Evolutionary conservation across 495 filamentous ascomycete genomes (phyloP).

Genomic region (Astrocystis sublimbata): DNA sequence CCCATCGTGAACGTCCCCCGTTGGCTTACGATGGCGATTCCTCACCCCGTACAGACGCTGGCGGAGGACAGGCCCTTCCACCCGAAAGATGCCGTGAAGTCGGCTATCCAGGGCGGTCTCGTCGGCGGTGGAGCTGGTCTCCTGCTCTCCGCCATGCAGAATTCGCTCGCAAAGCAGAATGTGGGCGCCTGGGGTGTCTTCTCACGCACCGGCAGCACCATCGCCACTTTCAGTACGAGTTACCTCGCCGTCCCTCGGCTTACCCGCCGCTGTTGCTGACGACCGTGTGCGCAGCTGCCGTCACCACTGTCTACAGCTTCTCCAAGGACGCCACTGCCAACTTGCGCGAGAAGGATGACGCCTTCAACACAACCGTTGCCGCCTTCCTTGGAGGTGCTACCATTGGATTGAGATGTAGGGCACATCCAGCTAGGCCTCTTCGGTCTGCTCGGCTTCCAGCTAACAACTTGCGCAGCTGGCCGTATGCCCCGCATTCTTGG

Average conservation of each 20-base stretch:
- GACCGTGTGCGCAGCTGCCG: conserved; percentile 58
- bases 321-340: conserved; percentile 48
- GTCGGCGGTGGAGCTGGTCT: conserved; percentile 68
- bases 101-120: conserved; percentile 62
- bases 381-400: conserved; percentile 43
- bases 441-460: neutral
- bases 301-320: conserved; percentile 80
- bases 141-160: conserved; percentile 75
- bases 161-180: conserved; percentile 77
- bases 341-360: conserved; percentile 48
- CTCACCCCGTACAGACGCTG: conserved; percentile 19
- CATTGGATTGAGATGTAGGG: conserved; percentile 41
- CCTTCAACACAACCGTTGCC: conserved; percentile 40
- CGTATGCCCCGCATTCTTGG: conserved; percentile 80
- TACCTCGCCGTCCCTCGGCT: neutral
- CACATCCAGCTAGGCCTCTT: neutral
- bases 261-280: conserved; percentile 20
- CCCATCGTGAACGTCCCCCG: conserved; percentile 21
- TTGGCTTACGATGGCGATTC: conserved; percentile 34
- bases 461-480: conserved; percentile 54
- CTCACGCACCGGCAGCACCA: conserved; percentile 52
- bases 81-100: conserved; percentile 74
- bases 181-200: conserved; percentile 76
- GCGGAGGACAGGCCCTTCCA: conserved; percentile 54
- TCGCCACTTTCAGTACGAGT: conserved; percentile 42